Evolutionary conservation across 345 rosid genomes (phyloP).

Genomic region (Camelina neglecta): DNA sequence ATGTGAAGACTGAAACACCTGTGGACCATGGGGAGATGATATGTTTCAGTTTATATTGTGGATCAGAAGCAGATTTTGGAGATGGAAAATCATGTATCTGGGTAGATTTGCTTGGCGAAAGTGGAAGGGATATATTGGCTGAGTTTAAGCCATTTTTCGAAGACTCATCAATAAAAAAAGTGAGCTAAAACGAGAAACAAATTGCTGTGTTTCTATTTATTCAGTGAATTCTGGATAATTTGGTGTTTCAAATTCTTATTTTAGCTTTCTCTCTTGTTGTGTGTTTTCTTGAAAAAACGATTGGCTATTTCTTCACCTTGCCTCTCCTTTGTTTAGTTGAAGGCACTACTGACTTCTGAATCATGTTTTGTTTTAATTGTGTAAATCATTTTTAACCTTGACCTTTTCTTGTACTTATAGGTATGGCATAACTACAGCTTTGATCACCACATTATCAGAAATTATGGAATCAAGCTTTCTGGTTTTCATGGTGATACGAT

Average conservation of each 20-base stretch:
- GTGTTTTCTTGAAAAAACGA: constrained; percentile 7
- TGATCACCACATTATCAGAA: constrained; percentile 81
- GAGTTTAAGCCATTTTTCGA: constrained; percentile 79
- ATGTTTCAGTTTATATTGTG: constrained; percentile 92
- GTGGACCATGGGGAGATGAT: constrained; percentile 86
- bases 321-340: constrained; percentile 5
- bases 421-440: constrained; percentile 99
- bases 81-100: constrained; percentile 89
- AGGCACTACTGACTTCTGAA: constrained; percentile 4
- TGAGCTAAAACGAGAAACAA: constrained; percentile 31
- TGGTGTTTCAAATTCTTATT: constrained; percentile 10
- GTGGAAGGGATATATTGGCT: constrained; percentile 61
- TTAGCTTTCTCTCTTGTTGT: constrained; percentile 10
- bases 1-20: constrained; percentile 89
- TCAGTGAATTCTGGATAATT: neutral
- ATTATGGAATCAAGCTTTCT: constrained; percentile 73
- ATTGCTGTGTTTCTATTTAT: neutral
- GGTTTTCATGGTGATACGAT: constrained; percentile 98
- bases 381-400: constrained; percentile 14
- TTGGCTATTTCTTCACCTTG: constrained; percentile 16
- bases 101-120: constrained; percentile 95
- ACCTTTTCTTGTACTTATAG: constrained; percentile 48
- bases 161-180: constrained; percentile 76
- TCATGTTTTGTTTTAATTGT: constrained; percentile 11
- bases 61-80: constrained; percentile 83